Evolutionary conservation across 164 flowering plant genomes (phyloP).

Genomic region (Berberis vulgaris): DNA sequence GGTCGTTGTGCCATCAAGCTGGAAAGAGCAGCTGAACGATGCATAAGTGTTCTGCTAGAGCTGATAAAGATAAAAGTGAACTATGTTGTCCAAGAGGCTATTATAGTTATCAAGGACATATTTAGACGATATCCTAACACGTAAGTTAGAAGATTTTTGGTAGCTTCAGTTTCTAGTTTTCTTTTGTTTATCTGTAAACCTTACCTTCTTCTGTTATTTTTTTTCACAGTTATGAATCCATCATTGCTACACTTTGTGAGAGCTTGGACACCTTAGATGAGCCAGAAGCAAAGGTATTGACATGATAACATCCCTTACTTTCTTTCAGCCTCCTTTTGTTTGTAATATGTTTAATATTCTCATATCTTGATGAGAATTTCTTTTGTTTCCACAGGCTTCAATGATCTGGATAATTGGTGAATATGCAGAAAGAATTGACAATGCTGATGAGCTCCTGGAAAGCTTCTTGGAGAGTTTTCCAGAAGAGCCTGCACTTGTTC

Average conservation of each 20-base stretch:
- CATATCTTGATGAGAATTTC: background rate
- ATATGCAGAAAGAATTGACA: conserved; percentile 98
- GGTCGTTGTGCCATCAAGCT: conserved; percentile 98
- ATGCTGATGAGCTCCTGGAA: conserved; percentile 99
- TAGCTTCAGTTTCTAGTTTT: background rate
- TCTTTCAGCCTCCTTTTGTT: background rate
- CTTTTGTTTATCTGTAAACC: conserved; percentile 2
- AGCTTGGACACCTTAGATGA: conserved; percentile 97
- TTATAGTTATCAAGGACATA: conserved; percentile 95
- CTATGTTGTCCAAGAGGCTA: conserved; percentile 98
- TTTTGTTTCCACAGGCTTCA: conserved; percentile 57
- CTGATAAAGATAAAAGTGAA: conserved; percentile 97
- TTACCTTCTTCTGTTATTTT: conserved; percentile 9
- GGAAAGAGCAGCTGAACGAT: conserved; percentile 97
- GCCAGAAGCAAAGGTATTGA: conserved; percentile 94
- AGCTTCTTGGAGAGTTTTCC: conserved; percentile 95
- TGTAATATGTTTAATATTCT: background rate
- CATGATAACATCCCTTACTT: background rate
- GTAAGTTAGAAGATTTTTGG: conserved; percentile 27
- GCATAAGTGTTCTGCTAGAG: conserved; percentile 97
- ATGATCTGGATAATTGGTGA: conserved; percentile 99
- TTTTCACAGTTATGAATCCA: conserved; percentile 83
- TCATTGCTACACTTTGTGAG: conserved; percentile 98
- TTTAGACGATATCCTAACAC: conserved; percentile 99
- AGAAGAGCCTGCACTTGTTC: conserved; percentile 96